Evolutionary conservation across 805 yeast species (phyloP), one percentile per base, ranked within the genome.

Genomic region (Yarrowia phangngaensis): DNA sequence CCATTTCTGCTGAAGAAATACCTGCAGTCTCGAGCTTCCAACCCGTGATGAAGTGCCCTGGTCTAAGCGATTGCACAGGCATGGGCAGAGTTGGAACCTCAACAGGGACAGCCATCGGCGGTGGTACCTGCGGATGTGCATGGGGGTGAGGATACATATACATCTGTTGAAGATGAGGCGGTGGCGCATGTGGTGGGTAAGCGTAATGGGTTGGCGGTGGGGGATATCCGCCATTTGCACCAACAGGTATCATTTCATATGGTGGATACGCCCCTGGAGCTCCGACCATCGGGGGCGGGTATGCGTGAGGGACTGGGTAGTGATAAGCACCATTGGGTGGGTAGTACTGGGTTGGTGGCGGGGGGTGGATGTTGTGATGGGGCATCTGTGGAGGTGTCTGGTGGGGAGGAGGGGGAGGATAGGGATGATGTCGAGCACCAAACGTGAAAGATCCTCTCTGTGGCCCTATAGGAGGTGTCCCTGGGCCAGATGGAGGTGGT

Each of bases 21-120:
- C 45, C 45, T n/a, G 19, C 13, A 13, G 45, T 38, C 6, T 26
- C 45, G 8, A 38, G 45, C n/a, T 26, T 38, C 45, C 45, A 38
- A 8, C 45, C 45, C 6, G 31, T 38, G 24, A 38, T 38, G 19
- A 38, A 38, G 4, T 35, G 43, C 6, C 43, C 40, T 7, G 40
- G 23, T 22, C 40, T n/a, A n/a, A n/a, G n/a, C n/a, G n/a, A n/a
- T n/a, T n/a, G n/a, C n/a, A n/a, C n/a, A n/a, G n/a, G n/a, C n/a
- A n/a, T n/a, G n/a, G n/a, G n/a, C n/a, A n/a, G n/a, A n/a, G n/a
- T n/a, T n/a, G n/a, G n/a, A n/a, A n/a, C n/a, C n/a, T n/a, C n/a
- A n/a, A n/a, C n/a, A n/a, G n/a, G n/a, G n/a, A n/a, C n/a, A n/a
- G n/a, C n/a, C n/a, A n/a, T n/a, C n/a, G n/a, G n/a, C n/a, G n/a